Evolutionary conservation across 1,139 yeast species (phyloP).

Genomic region (Saccharomyces hybrid): DNA sequence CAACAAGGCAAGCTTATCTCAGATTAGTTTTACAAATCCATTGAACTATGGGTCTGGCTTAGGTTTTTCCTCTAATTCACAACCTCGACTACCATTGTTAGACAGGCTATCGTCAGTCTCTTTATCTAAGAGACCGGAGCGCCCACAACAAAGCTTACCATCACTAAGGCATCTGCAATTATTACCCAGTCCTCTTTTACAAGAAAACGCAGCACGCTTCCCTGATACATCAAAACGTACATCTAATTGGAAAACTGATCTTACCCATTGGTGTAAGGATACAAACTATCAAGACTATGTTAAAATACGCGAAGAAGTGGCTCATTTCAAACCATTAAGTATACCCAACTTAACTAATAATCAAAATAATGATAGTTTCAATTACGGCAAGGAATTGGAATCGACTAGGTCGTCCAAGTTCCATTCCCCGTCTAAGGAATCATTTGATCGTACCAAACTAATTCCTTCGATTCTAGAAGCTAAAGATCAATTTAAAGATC

Average conservation of each 20-base stretch:
- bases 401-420: not conserved
- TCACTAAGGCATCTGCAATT: conserved; percentile 28
- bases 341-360: conserved; percentile 2
- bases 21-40: not conserved
- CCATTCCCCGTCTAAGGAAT: not conserved
- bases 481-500: conserved; percentile 20
- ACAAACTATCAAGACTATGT: conserved; percentile 26
- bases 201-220: conserved; percentile 25
- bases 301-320: conserved; percentile 21
- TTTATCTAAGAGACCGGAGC: not conserved
- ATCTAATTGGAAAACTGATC: conserved; percentile 26
- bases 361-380: conserved; percentile 5
- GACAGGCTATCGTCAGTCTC: not conserved
- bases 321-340: conserved; percentile 11
- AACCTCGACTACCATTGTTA: not conserved
- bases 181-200: conserved; percentile 26
- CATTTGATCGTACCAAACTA: not conserved
- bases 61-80: not conserved
- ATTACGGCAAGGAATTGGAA: not conserved
- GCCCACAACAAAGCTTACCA: conserved; percentile 17
- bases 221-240: conserved; percentile 31
- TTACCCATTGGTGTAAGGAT: conserved; percentile 30
- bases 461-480: conserved; percentile 24
- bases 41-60: not conserved
- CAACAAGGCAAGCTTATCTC: conserved; percentile 9